Base-by-base conservation (phyloP, 106 monocot genomes). In the Allium sativum region DNA sequence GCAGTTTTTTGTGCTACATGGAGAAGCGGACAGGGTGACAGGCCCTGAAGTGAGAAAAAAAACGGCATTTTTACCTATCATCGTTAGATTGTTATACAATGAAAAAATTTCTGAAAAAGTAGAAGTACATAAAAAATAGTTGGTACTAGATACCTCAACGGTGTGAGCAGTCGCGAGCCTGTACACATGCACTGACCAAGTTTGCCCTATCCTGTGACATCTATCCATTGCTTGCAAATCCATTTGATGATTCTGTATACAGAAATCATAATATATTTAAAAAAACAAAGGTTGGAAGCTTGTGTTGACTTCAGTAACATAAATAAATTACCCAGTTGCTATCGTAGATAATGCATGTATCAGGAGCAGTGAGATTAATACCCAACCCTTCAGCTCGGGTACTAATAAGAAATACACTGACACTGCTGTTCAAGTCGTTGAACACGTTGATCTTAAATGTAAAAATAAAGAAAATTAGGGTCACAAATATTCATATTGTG, bases 171-270 rank as follows among this genome's bases (percentile, higher is more conserved):
- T 91, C 46, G 84, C 87, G 43, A 98, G 66, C 66, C 98, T 70
- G 46, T 98, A 98, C 22, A 98, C 85, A 69, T 98, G 98, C 4
- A 98, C 98, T 40, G 91, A 88, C 3, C 68, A 61, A 18, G 82
- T 92, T 70, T 98, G 98, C 20, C 98, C 98, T 62, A 98, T 98
- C 64, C 98, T 84, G 62, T 98, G 98, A 68, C 98, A 98, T 59
- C 98, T 55, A 82, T 98, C 98, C 98, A 91, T 91, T 47, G 98
- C 98, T 73, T 98, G 98, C 68, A 92, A 64, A 80, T 98, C 98
- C 91, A 91, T 88, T 71, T 91, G 91, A 66, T 91, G 98, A 65
- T 98, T 98, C 95, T 96, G 84, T 50, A 72, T 53, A 18, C n/a
- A n/a, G n/a, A n/a, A n/a, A 53, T 74, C 40, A 9, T 3, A 40